A percentile compares a stretch with the other conserved stretches of the same genome.
These are phyloP conservation scores for Neurospora sp. DNA, from an alignment of 495 filamentous ascomycete genomes.

Conservation along the genomic window DNA sequence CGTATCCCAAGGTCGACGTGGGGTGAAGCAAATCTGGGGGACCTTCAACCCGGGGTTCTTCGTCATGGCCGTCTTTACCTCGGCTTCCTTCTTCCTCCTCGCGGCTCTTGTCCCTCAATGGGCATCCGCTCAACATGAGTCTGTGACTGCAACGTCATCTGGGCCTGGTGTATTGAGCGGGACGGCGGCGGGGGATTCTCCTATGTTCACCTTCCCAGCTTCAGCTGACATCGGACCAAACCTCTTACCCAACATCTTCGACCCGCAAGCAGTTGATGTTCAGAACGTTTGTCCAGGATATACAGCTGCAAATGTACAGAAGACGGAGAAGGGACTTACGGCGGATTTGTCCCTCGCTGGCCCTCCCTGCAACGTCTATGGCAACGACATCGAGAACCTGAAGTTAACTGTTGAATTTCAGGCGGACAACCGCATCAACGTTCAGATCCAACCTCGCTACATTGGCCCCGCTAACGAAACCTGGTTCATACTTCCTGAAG, in stretches of 20 bases:
- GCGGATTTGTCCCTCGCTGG: conserved; percentile 60
- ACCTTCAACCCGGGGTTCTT: background rate
- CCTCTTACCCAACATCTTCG: conserved; percentile 60
- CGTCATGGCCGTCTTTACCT: conserved; percentile 13
- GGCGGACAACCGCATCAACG: conserved; percentile 58
- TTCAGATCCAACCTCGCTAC: conserved; percentile 64
- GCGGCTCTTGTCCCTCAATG: background rate
- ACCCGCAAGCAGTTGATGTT: conserved; percentile 59
- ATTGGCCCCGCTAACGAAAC: conserved; percentile 53
- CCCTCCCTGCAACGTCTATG: conserved; percentile 60
- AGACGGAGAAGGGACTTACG: conserved; percentile 37
- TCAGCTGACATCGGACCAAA: conserved; percentile 44
- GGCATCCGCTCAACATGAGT: background rate
- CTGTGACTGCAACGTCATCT: background rate
- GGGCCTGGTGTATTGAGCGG: background rate
- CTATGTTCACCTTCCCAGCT: conserved; percentile 39
- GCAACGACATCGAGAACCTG: conserved; percentile 55
- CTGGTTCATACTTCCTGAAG: conserved; percentile 57
- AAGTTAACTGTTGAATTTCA: conserved; percentile 64
- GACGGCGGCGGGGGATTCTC: background rate
- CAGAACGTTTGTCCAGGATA: conserved; percentile 74
- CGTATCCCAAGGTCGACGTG: background rate
- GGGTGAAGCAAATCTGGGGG: background rate
- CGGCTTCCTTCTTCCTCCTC: conserved; percentile 8
- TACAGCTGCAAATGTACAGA: conserved; percentile 49